Base-by-base conservation (phyloP, 768 basidiomycete genomes). In the Pleurotus salmoneostramineus region DNA sequence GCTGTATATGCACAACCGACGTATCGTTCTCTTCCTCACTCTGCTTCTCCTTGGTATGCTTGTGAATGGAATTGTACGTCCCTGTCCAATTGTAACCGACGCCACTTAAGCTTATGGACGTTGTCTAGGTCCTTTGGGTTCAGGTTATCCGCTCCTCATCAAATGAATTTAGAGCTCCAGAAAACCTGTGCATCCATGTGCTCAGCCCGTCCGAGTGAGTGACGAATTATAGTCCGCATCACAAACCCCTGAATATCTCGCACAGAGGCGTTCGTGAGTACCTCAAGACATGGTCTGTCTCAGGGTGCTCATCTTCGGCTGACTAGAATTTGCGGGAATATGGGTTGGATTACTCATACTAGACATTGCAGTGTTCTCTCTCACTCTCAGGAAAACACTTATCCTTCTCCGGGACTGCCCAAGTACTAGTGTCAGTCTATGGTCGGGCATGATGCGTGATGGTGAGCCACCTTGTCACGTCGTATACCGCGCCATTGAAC, bases 261-360 rank as follows among this genome's bases (percentile, higher is more conserved):
- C 37, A 14, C 37, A 40, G 37, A 14, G 37, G 37, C 7, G 37
- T 40, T 14, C 14, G 37, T 40, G 6, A 40, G 37, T 40, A 40
- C 7, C 37, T 40, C 7, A 6, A 6, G 14, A 40, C 14, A 14
- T 14, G 14, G 6, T 14, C 14, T 14, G 37, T 14, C 14, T 40
- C 14, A 6, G 37, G 14, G n/a, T n/a, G n/a, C n/a, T n/a, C 11
- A 8, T 5, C 11, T 6, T 45, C 37, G 6, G 6, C 14, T 6
- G 6, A 14, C 6, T 37, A 77, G 75, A 69, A 7, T 56, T 73
- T 11, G 74, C 65, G 3, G 63, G 60, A 5, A 74, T 73, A 1
- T 79, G 77, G 77, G 60, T 62, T 11, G 69, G 72, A n/a, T 66
- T 76, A 70, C 66, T 76, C 6, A 63, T 73, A 2, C 76, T 80